These are phyloP conservation scores for Mortierella sp. DNA, from an alignment of 371 early-diverging fungal genomes.

Conservation along the genomic window DNA sequence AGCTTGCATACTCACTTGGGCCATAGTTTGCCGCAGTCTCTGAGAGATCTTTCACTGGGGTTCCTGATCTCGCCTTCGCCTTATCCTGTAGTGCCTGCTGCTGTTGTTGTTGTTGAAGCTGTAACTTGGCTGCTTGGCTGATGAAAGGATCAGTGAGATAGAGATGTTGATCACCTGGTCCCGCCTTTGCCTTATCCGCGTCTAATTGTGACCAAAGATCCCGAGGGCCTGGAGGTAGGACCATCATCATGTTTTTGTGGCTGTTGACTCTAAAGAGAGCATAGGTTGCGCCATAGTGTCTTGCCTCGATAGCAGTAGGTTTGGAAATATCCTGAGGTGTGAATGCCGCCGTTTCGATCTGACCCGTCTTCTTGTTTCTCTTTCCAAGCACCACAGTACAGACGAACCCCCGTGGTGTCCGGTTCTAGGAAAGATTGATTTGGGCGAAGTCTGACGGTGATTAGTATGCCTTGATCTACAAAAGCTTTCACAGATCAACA, in stretches of 20 bases:
- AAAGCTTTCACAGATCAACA: neutral
- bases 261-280: constrained; percentile 83
- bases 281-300: constrained; percentile 85
- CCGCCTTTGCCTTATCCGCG: constrained; percentile 57
- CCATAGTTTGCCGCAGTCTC: constrained; percentile 15
- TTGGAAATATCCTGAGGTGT: constrained; percentile 56
- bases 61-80: constrained; percentile 34
- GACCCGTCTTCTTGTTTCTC: constrained; percentile 77
- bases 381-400: constrained; percentile 71
- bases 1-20: constrained; percentile 28
- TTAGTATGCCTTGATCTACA: neutral
- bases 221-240: constrained; percentile 81
- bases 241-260: constrained; percentile 74
- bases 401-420: constrained; percentile 60
- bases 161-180: constrained; percentile 58
- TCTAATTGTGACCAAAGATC: constrained; percentile 80
- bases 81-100: constrained; percentile 55
- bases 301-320: constrained; percentile 75
- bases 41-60: constrained; percentile 19
- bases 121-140: constrained; percentile 52
- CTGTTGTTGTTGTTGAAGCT: constrained; percentile 39
- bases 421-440: constrained; percentile 19
- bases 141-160: constrained; percentile 86
- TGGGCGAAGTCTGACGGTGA: neutral
- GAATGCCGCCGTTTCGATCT: constrained; percentile 65